Evolutionary conservation across 108 stramenopile genomes (phyloP).

Genomic region (Nitzschia sp.): DNA sequence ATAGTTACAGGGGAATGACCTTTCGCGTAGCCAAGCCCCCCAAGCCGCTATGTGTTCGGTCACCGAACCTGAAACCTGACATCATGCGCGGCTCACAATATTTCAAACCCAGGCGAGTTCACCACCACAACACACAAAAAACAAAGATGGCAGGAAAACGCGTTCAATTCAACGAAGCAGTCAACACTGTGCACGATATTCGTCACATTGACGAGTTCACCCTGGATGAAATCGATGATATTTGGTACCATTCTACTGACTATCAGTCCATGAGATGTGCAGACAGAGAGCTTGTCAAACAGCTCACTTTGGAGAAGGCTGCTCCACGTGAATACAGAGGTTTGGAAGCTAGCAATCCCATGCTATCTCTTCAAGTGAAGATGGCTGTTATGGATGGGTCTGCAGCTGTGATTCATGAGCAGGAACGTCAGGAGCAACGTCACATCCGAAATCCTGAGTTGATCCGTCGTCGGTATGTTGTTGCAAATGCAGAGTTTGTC

Average conservation of each 20-base stretch:
- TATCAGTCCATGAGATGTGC: neutral
- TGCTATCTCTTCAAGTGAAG: neutral
- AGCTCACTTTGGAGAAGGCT: too few relatives aligned
- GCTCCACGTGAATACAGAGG: conserved; percentile 4
- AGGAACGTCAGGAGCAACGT: neutral
- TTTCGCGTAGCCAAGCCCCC: too few relatives aligned
- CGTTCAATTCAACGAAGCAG: neutral
- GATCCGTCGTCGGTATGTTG: neutral
- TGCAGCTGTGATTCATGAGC: conserved; percentile 6
- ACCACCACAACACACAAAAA: too few relatives aligned
- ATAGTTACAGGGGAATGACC: too few relatives aligned
- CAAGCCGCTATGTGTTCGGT: too few relatives aligned
- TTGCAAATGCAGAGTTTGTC: neutral
- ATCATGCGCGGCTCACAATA: too few relatives aligned
- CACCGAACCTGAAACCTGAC: too few relatives aligned
- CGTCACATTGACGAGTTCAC: conserved; percentile 24
- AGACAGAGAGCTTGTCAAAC: neutral
- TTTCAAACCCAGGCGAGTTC: too few relatives aligned
- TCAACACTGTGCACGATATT: conserved; percentile 6
- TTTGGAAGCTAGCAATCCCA: neutral
- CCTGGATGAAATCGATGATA: conserved; percentile 11
- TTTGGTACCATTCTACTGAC: conserved; percentile 9
- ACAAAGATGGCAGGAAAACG: neutral
- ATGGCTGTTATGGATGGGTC: conserved; percentile 11
- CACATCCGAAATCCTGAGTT: neutral